Base-by-base conservation (phyloP, 371 early-diverging fungal species). In the Apophysomyces trapeziformis region DNA sequence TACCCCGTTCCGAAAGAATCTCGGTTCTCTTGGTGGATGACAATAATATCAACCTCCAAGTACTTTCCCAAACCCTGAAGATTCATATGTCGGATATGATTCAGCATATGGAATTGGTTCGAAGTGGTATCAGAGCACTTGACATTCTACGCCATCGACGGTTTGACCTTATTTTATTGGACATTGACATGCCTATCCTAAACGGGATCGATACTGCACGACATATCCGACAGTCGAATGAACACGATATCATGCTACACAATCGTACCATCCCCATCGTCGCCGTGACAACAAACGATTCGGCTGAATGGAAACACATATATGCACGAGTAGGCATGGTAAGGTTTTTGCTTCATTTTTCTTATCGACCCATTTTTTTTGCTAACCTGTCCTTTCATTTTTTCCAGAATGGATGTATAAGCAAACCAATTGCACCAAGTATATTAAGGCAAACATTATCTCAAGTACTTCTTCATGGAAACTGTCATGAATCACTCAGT, bases 261-360 rank as follows among this genome's bases (percentile, higher is more conserved):
- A 89, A 89, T 71, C 75, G 79, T 50, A 73, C 60, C 7, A 74
- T 84, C 18, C 89, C 89, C 35, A 89, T 90, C 59, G 83, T 90
- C 16, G 91, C 91, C 6, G 85, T 89, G 21, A 89, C 91, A n/a
- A 89, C 91, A 57, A 83, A 83, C 50, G 82, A 79, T 54, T 71
- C 78, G 0, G 37, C 61, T 2, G 62, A 66, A 21, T 72, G 72
- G 75, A 62, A 67, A 12, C 66, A 68, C 16, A 47, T 60, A 7
- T 80, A 80, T 54, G 63, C 60, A 14, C 65, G 70, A 6, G 66
- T 67, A 56, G 80, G 80, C 58, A 80, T 80, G 77, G 66, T 68
- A 63, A 43, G 44, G 32, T 26, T 26, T 26, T 26, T 26, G 0
- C 3, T 26, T 26, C 3, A 1, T 26, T 26, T 26, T 26, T 26